A percentile compares a stretch with the other conserved stretches of the same genome.
Evolutionary conservation across 2,329 filamentous ascomycete species (phyloP).

Genomic region (Cylindrodendrum hubeiense): DNA sequence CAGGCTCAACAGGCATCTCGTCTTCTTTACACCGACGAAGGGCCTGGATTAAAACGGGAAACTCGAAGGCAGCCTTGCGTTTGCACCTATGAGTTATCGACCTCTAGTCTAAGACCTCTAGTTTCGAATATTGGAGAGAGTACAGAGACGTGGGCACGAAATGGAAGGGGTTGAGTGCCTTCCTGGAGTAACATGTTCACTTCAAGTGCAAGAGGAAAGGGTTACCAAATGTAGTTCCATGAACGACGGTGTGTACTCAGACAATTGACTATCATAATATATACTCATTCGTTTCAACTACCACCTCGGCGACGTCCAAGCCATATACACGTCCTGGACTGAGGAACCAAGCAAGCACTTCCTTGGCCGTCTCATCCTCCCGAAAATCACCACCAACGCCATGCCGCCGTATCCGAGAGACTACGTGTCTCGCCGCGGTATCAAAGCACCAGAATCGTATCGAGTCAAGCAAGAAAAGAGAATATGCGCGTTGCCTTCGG

Average conservation of each 20-base stretch:
- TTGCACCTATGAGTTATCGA: too few relatives aligned
- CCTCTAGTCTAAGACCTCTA: too few relatives aligned
- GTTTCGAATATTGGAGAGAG: too few relatives aligned
- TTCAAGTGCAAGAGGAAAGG: background rate
- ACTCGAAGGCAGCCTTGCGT: too few relatives aligned
- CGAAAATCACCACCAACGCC: constrained; percentile 45
- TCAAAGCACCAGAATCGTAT: constrained; percentile 36
- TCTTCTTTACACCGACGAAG: too few relatives aligned
- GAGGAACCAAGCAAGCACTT: background rate
- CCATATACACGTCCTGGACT: background rate
- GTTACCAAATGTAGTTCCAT: background rate
- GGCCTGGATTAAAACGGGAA: too few relatives aligned
- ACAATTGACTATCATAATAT: constrained; percentile 1
- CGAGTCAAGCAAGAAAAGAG: constrained; percentile 31
- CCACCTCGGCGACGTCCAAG: background rate
- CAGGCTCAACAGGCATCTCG: too few relatives aligned
- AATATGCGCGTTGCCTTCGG: constrained; percentile 12
- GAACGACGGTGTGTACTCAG: background rate
- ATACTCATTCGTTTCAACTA: background rate
- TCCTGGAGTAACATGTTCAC: background rate
- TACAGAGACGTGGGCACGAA: too few relatives aligned
- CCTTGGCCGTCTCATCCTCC: constrained; percentile 7
- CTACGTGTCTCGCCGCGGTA: constrained; percentile 40
- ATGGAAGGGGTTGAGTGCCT: too few relatives aligned
- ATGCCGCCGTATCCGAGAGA: constrained; percentile 43